These are phyloP conservation scores for Bryoerythrophyllum caledonicum DNA, from an alignment of 225 moss, liverwort and hornwort species.

Conservation along the genomic window DNA sequence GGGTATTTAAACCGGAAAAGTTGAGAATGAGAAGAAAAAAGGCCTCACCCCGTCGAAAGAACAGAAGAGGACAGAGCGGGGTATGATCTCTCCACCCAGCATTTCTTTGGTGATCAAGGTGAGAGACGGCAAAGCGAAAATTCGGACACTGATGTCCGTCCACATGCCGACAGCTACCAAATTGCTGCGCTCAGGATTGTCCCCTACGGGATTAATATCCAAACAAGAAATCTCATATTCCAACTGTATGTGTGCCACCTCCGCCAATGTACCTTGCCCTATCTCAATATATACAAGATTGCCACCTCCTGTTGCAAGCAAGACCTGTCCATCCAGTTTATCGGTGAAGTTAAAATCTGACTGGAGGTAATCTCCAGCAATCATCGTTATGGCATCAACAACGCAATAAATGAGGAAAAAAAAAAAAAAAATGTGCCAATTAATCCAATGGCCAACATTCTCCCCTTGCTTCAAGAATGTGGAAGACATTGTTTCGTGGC, in stretches of 20 bases:
- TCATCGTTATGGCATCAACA: not conserved
- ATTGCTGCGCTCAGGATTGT: constrained; percentile 85
- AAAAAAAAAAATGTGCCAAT: constrained; percentile 10
- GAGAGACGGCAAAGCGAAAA: constrained; percentile 87
- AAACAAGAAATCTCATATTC: constrained; percentile 96
- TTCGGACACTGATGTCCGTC: constrained; percentile 97
- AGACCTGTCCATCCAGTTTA: constrained; percentile 57
- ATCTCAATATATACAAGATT: constrained; percentile 96
- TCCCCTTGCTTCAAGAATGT: not conserved
- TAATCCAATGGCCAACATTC: not conserved
- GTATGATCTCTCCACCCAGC: constrained; percentile 96
- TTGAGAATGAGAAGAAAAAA: not conserved
- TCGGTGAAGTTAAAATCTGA: constrained; percentile 7
- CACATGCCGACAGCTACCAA: constrained; percentile 99
- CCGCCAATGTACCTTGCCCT: constrained; percentile 70
- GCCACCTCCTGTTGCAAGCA: constrained; percentile 97
- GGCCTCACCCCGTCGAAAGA: constrained; percentile 88
- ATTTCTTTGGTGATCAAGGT: constrained; percentile 84
- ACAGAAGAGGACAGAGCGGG: constrained; percentile 95
- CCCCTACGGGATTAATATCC: constrained; percentile 92
- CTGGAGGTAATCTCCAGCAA: constrained; percentile 13
- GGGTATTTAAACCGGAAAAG: not conserved
- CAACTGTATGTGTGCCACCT: constrained; percentile 84
- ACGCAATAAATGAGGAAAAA: constrained; percentile 16
- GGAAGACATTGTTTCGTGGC: constrained; percentile 16